Evolutionary conservation across 2,329 filamentous ascomycete species (phyloP).

Genomic region (Pseudogymnoascus sp.): DNA sequence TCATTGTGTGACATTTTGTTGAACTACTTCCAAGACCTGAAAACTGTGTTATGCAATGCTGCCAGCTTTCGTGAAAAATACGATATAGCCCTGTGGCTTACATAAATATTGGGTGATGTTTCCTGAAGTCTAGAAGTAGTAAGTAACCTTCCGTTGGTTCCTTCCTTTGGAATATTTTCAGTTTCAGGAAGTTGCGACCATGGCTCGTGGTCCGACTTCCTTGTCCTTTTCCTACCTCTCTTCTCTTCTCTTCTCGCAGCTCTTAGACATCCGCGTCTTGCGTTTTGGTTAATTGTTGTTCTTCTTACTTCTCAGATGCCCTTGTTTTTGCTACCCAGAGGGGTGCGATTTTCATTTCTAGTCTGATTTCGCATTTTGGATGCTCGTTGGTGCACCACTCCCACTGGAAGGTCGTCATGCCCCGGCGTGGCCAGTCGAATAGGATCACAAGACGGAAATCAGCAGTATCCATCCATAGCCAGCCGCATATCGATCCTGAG

Average conservation of each 20-base stretch:
- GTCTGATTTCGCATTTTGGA: not conserved
- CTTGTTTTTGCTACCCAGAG: not conserved
- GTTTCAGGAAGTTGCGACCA: not conserved
- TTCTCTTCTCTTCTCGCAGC: constrained; percentile 25
- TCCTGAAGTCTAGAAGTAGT: not conserved
- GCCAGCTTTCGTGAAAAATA: not conserved
- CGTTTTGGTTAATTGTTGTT: constrained; percentile 15
- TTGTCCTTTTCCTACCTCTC: constrained; percentile 22
- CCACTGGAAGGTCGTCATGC: constrained; percentile 16
- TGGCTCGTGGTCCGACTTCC: constrained; percentile 16
- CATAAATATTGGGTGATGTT: not conserved
- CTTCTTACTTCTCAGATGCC: not conserved
- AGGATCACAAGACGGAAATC: constrained; percentile 37
- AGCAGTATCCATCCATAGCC: constrained; percentile 38
- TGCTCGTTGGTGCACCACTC: not conserved
- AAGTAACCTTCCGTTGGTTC: not conserved
- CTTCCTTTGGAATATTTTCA: not conserved
- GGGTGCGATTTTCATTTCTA: not conserved
- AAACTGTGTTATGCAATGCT: not conserved
- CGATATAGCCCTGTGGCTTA: not conserved
- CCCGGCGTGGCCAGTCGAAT: constrained; percentile 31
- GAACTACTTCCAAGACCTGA: not conserved
- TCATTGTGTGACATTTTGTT: constrained; percentile 1
- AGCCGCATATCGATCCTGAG: constrained; percentile 40
- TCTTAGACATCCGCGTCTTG: constrained; percentile 21